A percentile compares a stretch with the other conserved stretches of the same genome.
phyloP scores from a whole-genome alignment of 805 yeast genomes.

The Ogataea methanolica region DNA sequence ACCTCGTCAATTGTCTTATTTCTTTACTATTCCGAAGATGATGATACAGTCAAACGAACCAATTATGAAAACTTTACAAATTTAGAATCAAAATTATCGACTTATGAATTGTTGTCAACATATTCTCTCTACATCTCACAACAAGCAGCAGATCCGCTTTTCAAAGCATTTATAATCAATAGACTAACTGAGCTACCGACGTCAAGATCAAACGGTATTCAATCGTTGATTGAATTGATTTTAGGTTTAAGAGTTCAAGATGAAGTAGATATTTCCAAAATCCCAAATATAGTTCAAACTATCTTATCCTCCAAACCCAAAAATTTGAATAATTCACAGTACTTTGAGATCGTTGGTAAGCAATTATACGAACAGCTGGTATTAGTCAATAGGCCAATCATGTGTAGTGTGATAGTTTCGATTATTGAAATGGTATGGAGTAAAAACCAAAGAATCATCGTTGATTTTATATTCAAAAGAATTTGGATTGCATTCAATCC shows the following conservation, averaged over 20 bases:
- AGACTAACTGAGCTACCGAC: constrained; percentile 52
- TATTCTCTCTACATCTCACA: constrained; percentile 56
- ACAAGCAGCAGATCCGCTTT: constrained; percentile 41
- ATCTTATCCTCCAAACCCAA: constrained; percentile 59
- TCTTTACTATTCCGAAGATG: constrained; percentile 27
- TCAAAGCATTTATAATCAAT: constrained; percentile 41
- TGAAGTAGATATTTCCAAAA: constrained; percentile 58
- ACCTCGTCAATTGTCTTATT: constrained; percentile 43
- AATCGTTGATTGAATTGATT: constrained; percentile 68
- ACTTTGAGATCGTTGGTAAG: constrained; percentile 52
- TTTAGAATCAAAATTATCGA: constrained; percentile 46
- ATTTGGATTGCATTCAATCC: constrained; percentile 47
- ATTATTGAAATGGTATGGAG: constrained; percentile 48
- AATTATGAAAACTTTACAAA: constrained; percentile 12
- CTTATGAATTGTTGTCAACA: constrained; percentile 60
- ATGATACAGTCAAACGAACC: constrained; percentile 1
- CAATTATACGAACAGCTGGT: constrained; percentile 62
- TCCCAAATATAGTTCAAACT: constrained; percentile 63
- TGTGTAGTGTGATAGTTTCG: constrained; percentile 52
- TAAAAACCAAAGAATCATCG: constrained; percentile 44
- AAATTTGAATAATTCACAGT: constrained; percentile 39
- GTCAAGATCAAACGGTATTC: constrained; percentile 57
- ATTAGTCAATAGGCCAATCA: constrained; percentile 55
- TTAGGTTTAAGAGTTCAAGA: constrained; percentile 74
- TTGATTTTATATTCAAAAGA: constrained; percentile 53